Percentiles rank a stretch among this genome's conserved stretches.
Evolutionary conservation across 352 stramenopile genomes (phyloP).

Genomic region (Phytophthora sansomeana): DNA sequence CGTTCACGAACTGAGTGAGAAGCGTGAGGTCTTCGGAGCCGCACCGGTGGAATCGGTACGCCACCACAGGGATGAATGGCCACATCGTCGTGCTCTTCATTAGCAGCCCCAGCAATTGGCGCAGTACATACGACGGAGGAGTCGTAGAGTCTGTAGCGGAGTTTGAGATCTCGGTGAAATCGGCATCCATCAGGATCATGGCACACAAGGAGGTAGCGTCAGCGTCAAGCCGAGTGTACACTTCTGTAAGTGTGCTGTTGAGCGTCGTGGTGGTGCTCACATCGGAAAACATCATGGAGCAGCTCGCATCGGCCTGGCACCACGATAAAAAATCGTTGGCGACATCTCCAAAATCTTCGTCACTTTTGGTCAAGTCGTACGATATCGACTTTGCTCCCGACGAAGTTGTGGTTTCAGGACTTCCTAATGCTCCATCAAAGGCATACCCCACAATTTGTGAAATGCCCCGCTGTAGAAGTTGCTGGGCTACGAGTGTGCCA

Average conservation of each 20-base stretch:
- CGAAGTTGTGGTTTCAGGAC: background rate
- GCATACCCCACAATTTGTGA: constrained; percentile 65
- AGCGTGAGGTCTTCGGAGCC: constrained; percentile 49
- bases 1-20: constrained; percentile 45
- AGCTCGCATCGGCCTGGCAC: constrained; percentile 56
- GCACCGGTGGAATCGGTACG: constrained; percentile 69
- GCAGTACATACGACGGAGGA: constrained; percentile 51
- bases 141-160: constrained; percentile 20
- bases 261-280: constrained; percentile 37
- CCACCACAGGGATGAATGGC: constrained; percentile 69
- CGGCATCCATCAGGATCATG: constrained; percentile 25
- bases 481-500: constrained; percentile 69
- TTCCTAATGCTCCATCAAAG: constrained; percentile 57
- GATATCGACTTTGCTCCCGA: background rate
- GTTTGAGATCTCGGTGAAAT: constrained; percentile 15
- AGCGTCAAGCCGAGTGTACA: constrained; percentile 51
- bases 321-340: constrained; percentile 52
- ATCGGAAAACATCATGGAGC: constrained; percentile 47
- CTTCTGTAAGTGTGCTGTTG: constrained; percentile 37
- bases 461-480: constrained; percentile 63
- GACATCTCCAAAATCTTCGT: constrained; percentile 55
- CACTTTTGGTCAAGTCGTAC: constrained; percentile 42
- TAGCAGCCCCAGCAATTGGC: constrained; percentile 58
- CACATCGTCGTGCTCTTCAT: constrained; percentile 55
- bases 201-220: constrained; percentile 40